These are phyloP conservation scores for Suillus fuscotomentosus DNA, from an alignment of 768 basidiomycete species.

Conservation along the genomic window DNA sequence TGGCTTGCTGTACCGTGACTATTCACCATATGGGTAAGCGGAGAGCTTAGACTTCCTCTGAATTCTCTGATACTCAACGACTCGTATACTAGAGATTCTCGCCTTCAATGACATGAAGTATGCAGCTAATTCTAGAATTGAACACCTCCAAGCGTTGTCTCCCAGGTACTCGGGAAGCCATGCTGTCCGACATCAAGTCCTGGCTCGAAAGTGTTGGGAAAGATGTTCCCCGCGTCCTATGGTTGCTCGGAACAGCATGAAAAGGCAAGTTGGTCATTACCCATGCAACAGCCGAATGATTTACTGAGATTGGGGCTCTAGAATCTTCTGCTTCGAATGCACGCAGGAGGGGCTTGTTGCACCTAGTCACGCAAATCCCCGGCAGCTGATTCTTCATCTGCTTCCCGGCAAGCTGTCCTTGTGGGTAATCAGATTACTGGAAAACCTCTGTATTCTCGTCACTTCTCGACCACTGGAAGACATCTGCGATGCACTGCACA, in stretches of 20 bases:
- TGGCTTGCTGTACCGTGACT: neutral
- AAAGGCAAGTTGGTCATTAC: slow-evolving; percentile 21
- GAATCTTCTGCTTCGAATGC: slow-evolving; percentile 19
- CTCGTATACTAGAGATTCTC: neutral
- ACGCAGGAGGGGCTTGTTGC: neutral
- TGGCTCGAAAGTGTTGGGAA: slow-evolving; percentile 19
- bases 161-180: slow-evolving; percentile 16
- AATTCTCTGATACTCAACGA: neutral
- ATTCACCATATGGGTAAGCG: neutral
- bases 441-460: slow-evolving; percentile 7
- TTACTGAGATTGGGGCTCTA: slow-evolving; percentile 8
- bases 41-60: neutral
- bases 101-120: neutral
- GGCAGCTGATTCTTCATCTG: slow-evolving; percentile 12
- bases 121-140: neutral
- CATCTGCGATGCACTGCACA: neutral
- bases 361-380: neutral
- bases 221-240: no score
- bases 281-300: slow-evolving; percentile 10
- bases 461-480: slow-evolving; percentile 6
- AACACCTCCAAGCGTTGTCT: slow-evolving; percentile 12
- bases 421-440: neutral
- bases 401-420: neutral
- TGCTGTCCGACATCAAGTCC: slow-evolving; percentile 22
- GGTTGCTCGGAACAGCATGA: slow-evolving; percentile 22